Evolutionary conservation across 768 basidiomycete species (phyloP).

Genomic region (Trametes coccinea): DNA sequence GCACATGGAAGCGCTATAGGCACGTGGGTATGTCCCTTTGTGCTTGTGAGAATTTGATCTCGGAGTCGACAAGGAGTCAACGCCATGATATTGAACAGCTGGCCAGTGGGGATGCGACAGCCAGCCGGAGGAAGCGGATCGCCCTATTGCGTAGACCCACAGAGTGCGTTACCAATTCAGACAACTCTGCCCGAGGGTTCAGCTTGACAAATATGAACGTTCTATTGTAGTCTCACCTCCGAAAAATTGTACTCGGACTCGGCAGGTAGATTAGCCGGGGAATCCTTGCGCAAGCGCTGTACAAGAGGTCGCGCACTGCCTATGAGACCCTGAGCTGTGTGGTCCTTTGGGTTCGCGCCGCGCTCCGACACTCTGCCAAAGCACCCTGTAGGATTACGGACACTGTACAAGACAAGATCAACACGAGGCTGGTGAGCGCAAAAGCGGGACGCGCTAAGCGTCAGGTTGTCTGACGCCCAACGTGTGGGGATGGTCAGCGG

Average conservation of each 20-base stretch:
- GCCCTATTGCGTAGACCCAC: background rate
- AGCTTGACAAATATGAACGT: background rate
- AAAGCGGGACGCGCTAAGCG: background rate
- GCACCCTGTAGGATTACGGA: background rate
- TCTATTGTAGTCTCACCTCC: background rate
- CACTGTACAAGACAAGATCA: background rate
- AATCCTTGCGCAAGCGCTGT: background rate
- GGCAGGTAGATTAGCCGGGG: background rate
- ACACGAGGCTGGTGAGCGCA: conserved; percentile 4
- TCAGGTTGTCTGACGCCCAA: background rate
- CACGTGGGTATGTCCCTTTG: background rate
- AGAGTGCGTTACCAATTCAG: background rate
- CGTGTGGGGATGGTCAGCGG: conserved; percentile 4
- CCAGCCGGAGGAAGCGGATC: background rate
- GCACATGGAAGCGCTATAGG: background rate
- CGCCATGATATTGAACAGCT: too few relatives aligned
- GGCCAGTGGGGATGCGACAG: too few relatives aligned
- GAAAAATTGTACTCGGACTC: background rate
- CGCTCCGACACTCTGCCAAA: background rate
- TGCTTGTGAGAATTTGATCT: background rate
- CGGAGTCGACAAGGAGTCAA: background rate
- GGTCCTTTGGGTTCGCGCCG: background rate
- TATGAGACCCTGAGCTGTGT: background rate
- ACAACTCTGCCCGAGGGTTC: background rate
- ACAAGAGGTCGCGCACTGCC: background rate